A percentile compares a stretch with the other conserved stretches of the same genome.
phyloP scores from a whole-genome alignment of 2,329 filamentous ascomycete genomes.

The Venturiaceae sp. region DNA sequence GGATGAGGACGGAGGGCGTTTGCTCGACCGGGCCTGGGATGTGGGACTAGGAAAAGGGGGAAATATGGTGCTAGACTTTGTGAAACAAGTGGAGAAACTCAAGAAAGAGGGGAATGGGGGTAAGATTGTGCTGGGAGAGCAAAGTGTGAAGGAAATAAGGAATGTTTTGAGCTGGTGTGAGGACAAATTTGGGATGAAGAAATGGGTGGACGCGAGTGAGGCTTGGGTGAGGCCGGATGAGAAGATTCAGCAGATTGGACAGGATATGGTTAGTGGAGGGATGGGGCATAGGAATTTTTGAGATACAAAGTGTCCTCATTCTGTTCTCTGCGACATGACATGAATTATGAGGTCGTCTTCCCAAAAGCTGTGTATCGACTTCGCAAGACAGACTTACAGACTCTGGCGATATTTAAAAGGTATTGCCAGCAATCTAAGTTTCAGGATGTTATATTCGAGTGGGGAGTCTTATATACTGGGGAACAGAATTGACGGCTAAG shows the following conservation, averaged over 20 bases:
- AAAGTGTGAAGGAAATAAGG: constrained; percentile 29
- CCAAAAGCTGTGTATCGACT: too few relatives aligned
- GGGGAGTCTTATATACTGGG: too few relatives aligned
- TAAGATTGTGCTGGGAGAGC: constrained; percentile 21
- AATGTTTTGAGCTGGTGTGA: constrained; percentile 33
- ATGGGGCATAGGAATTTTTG: constrained; percentile 36
- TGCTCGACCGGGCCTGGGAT: constrained; percentile 7
- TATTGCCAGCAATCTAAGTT: too few relatives aligned
- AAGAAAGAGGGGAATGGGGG: constrained; percentile 20
- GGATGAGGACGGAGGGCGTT: constrained; percentile 13
- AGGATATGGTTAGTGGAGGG: constrained; percentile 34
- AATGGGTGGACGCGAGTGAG: constrained; percentile 31
- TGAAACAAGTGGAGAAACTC: constrained; percentile 28
- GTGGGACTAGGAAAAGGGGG: constrained; percentile 9
- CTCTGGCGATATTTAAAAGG: too few relatives aligned
- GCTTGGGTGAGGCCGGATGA: constrained; percentile 34
- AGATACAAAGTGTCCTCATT: constrained; percentile 10
- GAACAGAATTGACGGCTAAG: too few relatives aligned
- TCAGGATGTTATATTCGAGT: too few relatives aligned
- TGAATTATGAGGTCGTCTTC: too few relatives aligned
- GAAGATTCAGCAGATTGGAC: constrained; percentile 23
- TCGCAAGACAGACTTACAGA: too few relatives aligned
- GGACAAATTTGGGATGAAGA: constrained; percentile 32
- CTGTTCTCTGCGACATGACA: too few relatives aligned
- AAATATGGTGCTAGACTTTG: constrained; percentile 17